Evolutionary conservation across 2,329 filamentous ascomycete genomes (phyloP), one percentile per base, ranked within the genome.

Genomic region (Pseudogymnoascus pannorum): DNA sequence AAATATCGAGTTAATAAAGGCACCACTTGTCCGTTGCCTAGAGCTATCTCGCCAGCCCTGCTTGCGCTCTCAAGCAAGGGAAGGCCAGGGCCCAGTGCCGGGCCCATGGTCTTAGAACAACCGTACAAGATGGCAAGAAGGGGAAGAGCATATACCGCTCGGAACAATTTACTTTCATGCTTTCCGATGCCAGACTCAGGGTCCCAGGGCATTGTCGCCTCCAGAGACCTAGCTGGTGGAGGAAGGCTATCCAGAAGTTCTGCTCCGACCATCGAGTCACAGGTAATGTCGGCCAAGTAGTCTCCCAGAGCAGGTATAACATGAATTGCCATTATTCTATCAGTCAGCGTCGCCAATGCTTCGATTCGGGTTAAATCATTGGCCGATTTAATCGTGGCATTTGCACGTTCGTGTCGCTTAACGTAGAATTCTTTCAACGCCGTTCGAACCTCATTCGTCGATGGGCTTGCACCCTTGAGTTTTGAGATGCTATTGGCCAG

Each of bases 201-300:
- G 35, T 73, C 70, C 65, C 67, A 72, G 1, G 70, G 65, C 68
- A 72, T 71, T 1, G 64, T 70, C 8, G 67, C 70, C 14, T 35
- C 40, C 6, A 67, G 38, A 8, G 64, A 61, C 20, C 65, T 60
- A 22, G 65, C 60, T 22, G 72, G 72, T 2, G 62, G 58, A n/a
- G 71, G 69, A 0, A 74, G 64, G 48, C 62, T 69, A 11, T 73
- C 69, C 2, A 74, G 58, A 18, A 61, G 64, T 16, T 69, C 68
- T 4, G 71, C 64, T 33, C 65, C 68, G 24, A 66, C 60, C 12
- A 66, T 63, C 11, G 63, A 29, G 24, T 68, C 65, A 36, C 62
- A 65, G 44, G 60, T 65, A 18, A 64, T 12, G 36, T 68, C 65
- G 16, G 62, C 44, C 8, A 68, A 59, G 54, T 64, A 64, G 44